phyloP scores from a whole-genome alignment of 768 basidiomycete genomes.

The Mycena belliarum region DNA sequence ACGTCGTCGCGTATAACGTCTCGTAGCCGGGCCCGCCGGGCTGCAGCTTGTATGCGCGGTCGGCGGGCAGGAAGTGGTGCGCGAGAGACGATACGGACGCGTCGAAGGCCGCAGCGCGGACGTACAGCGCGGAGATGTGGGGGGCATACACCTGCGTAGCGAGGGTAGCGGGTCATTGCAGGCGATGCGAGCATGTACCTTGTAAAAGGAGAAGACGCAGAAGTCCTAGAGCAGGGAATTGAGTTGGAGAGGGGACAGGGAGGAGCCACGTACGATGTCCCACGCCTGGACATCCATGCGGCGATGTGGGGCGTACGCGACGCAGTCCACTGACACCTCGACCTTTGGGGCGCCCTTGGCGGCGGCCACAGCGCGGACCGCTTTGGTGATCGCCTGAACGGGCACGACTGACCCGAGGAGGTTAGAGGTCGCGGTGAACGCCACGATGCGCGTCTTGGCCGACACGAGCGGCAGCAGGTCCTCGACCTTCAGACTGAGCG shows the following conservation, averaged over 20 bases:
- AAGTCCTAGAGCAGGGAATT: slow-evolving; percentile 43
- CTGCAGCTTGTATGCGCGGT: slow-evolving; percentile 60
- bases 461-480: slow-evolving; percentile 66
- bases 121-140: slow-evolving; percentile 68
- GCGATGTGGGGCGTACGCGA: slow-evolving; percentile 77
- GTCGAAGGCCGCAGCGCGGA: slow-evolving; percentile 48
- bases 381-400: slow-evolving; percentile 55
- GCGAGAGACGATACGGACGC: slow-evolving; percentile 57
- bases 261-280: slow-evolving; percentile 45
- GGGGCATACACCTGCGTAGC: slow-evolving; percentile 68
- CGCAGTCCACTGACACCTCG: slow-evolving; percentile 74
- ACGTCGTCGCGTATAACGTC: slow-evolving; percentile 59
- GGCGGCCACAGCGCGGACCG: slow-evolving; percentile 50
- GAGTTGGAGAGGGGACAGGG: too few species aligned
- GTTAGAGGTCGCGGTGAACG: slow-evolving; percentile 76
- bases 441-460: slow-evolving; percentile 66
- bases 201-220: slow-evolving; percentile 72
- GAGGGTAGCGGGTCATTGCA: not conserved
- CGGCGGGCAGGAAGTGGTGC: slow-evolving; percentile 67
- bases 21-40: slow-evolving; percentile 80
- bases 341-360: slow-evolving; percentile 58
- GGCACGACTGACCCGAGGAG: slow-evolving; percentile 69
- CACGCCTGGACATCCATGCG: slow-evolving; percentile 71
- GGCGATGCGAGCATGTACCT: slow-evolving; percentile 43
- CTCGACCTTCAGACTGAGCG: slow-evolving; percentile 52